phyloP scores from a whole-genome alignment of 1,139 yeast species.

The Yamadazyma jaroonii region DNA sequence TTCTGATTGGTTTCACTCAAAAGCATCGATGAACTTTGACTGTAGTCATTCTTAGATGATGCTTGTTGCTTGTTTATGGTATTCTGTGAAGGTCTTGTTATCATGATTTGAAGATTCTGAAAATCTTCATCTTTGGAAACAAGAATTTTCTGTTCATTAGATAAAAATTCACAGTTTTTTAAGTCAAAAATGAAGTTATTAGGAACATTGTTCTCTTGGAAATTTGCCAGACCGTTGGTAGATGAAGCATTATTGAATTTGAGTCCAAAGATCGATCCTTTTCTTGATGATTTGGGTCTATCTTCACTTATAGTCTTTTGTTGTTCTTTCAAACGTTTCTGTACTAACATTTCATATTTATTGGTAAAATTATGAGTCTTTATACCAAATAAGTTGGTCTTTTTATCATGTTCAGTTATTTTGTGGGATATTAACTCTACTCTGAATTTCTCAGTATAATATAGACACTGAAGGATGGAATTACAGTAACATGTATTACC shows the following conservation, averaged over 20 bases:
- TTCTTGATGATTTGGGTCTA: slow-evolving; percentile 29
- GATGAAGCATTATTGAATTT: slow-evolving; percentile 27
- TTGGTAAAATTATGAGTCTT: slow-evolving; percentile 46
- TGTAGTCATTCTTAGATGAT: slow-evolving; percentile 23
- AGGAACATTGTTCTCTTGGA: slow-evolving; percentile 15
- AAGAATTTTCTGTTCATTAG: slow-evolving; percentile 34
- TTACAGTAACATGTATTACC: slow-evolving; percentile 96
- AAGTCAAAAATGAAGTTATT: slow-evolving; percentile 28
- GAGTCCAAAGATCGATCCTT: slow-evolving; percentile 42
- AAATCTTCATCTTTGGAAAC: slow-evolving; percentile 31
- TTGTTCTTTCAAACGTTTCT: slow-evolving; percentile 38
- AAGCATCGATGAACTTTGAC: slow-evolving; percentile 38
- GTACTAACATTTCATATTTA: slow-evolving; percentile 42
- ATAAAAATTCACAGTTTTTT: slow-evolving; percentile 30
- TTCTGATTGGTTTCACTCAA: slow-evolving; percentile 19
- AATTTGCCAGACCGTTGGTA: slow-evolving; percentile 9
- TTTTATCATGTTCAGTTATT: slow-evolving; percentile 33
- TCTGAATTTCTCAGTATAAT: slow-evolving; percentile 70
- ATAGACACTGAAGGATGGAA: slow-evolving; percentile 85
- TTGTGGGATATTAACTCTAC: slow-evolving; percentile 44
- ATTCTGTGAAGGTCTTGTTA: slow-evolving; percentile 33
- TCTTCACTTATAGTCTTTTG: slow-evolving; percentile 22
- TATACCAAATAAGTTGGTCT: slow-evolving; percentile 38
- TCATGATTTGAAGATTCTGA: slow-evolving; percentile 32
- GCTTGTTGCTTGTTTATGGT: slow-evolving; percentile 4